phyloP scores from a whole-genome alignment of 2,329 filamentous ascomycete species.

The Pestalotiopsis fici region DNA sequence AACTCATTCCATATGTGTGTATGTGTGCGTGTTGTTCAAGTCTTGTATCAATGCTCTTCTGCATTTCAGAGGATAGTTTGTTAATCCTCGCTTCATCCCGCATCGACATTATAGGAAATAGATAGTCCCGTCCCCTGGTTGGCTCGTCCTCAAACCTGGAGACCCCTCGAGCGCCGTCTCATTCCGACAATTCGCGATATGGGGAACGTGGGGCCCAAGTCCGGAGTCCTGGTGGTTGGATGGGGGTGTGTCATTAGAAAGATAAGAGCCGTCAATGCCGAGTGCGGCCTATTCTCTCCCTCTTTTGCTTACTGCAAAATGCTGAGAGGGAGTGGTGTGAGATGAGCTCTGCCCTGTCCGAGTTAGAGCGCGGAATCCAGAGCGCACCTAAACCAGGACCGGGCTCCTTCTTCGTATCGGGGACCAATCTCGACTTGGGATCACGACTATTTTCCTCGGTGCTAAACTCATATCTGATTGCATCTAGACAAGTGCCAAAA shows the following conservation, averaged over 20 bases:
- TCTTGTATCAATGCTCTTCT: background rate
- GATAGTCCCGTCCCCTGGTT: background rate
- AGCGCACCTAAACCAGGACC: background rate
- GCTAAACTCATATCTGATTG: background rate
- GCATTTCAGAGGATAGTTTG: background rate
- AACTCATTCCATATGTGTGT: background rate
- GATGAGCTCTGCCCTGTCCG: background rate
- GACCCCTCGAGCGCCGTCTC: background rate
- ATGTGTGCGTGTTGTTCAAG: too few relatives aligned
- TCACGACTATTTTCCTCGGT: background rate
- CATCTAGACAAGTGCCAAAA: background rate
- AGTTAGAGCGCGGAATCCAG: background rate
- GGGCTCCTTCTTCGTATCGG: background rate
- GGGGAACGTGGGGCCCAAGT: slow-evolving; percentile 24
- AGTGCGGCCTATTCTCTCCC: background rate
- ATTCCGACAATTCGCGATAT: slow-evolving; percentile 22
- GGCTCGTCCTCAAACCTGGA: background rate
- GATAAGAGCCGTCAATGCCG: slow-evolving; percentile 24
- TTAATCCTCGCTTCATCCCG: background rate
- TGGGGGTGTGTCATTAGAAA: slow-evolving; percentile 17
- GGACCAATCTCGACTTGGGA: background rate
- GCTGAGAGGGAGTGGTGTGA: too few relatives aligned
- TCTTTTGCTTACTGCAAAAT: too few relatives aligned
- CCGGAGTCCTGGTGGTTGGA: slow-evolving; percentile 14
- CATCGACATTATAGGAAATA: background rate